Evolutionary conservation across 1,284 basidiomycete genomes (phyloP).

Genomic region (Coriolopsis trogii): DNA sequence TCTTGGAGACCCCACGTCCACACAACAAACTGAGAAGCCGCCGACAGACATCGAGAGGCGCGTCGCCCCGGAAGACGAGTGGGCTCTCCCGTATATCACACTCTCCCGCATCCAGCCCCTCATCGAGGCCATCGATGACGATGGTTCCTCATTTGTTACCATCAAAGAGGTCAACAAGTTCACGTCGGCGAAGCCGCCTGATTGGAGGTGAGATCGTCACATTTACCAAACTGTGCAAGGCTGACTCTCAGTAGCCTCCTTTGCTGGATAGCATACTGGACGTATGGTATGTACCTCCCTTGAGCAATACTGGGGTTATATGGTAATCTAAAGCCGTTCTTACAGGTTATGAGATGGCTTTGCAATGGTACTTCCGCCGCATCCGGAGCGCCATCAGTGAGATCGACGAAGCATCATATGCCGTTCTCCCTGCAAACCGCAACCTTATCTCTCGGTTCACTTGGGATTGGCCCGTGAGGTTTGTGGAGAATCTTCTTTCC

Average conservation of each 20-base stretch:
- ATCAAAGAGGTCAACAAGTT: constrained; percentile 36
- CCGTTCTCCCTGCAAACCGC: neutral
- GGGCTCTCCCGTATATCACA: constrained; percentile 29
- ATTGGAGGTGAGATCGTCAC: constrained; percentile 38
- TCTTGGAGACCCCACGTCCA: neutral
- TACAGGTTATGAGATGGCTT: constrained; percentile 14
- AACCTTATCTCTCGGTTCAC: neutral
- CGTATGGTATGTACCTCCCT: constrained; percentile 13
- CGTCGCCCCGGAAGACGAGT: constrained; percentile 11
- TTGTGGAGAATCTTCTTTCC: constrained; percentile 4
- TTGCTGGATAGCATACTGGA: constrained; percentile 26
- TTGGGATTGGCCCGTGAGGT: neutral
- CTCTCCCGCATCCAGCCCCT: constrained; percentile 23
- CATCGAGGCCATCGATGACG: constrained; percentile 37
- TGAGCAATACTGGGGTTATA: neutral
- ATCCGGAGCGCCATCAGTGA: constrained; percentile 8
- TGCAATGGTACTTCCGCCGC: constrained; percentile 19
- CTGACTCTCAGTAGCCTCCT: constrained; percentile 8
- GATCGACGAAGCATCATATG: neutral
- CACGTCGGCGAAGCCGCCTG: constrained; percentile 26
- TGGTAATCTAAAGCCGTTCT: neutral
- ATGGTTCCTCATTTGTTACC: constrained; percentile 35
- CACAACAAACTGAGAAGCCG: neutral
- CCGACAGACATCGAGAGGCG: constrained; percentile 1
- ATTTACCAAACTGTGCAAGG: neutral